Evolutionary conservation across 495 filamentous ascomycete genomes (phyloP).

Genomic region (Trichoderma orchidacearum): DNA sequence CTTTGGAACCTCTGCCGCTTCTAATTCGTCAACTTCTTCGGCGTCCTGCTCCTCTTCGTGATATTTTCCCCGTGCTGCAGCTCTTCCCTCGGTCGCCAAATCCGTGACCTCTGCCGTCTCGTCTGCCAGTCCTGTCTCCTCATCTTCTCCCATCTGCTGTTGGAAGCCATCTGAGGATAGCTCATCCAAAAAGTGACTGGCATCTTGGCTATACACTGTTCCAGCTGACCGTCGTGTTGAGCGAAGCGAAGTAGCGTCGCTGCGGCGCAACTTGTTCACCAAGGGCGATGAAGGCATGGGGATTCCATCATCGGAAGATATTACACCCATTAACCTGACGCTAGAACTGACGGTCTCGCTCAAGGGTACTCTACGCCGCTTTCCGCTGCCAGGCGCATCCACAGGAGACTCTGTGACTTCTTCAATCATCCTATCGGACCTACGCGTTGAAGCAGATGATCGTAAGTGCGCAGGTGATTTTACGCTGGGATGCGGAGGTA

Average conservation of each 20-base stretch:
- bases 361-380: conserved; percentile 16
- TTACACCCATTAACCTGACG: conserved; percentile 17
- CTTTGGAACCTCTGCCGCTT: not conserved
- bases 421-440: conserved; percentile 7
- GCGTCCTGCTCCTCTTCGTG: conserved; percentile 5
- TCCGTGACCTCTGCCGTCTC: conserved; percentile 15
- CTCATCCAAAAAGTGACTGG: conserved; percentile 8
- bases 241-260: conserved; percentile 4
- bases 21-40: not conserved
- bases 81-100: conserved; percentile 3
- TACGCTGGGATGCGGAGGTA: not conserved
- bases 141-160: not conserved
- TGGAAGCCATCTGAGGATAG: conserved; percentile 11
- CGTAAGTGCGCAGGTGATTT: not conserved
- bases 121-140: conserved; percentile 4
- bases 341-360: conserved; percentile 14
- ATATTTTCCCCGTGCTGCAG: not conserved
- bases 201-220: not conserved
- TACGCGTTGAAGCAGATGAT: not conserved
- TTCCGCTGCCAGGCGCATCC: conserved; percentile 30
- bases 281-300: conserved; percentile 24
- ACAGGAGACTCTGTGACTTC: conserved; percentile 34
- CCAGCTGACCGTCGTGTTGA: not conserved
- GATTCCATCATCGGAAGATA: conserved; percentile 11
- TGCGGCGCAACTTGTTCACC: conserved; percentile 19